phyloP scores from a whole-genome alignment of 2,329 filamentous ascomycete species.

The Colletotrichum cereale region DNA sequence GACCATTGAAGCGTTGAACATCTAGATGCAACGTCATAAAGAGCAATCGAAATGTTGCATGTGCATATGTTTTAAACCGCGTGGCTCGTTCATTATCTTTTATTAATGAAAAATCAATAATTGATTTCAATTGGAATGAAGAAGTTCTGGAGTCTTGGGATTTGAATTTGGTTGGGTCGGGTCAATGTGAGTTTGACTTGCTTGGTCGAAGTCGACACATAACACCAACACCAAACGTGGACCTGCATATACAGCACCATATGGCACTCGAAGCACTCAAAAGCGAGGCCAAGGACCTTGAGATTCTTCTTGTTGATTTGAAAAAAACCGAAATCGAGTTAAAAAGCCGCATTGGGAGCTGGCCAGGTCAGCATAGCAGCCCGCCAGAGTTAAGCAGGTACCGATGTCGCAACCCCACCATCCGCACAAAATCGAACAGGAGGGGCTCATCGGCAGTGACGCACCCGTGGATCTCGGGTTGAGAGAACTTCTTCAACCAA shows the following conservation, averaged over 20 bases:
- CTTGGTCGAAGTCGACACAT: constrained; percentile 1
- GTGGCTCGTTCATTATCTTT: too few relatives aligned
- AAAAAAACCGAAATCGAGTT: not conserved
- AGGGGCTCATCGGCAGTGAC: constrained; percentile 31
- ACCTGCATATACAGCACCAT: not conserved
- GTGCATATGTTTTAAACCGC: too few relatives aligned
- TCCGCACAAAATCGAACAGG: constrained; percentile 35
- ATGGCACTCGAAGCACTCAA: rapidly evolving
- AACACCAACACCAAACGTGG: not conserved
- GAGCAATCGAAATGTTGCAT: too few relatives aligned
- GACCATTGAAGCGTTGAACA: too few relatives aligned
- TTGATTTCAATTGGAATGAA: not conserved
- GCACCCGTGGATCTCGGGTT: constrained; percentile 9
- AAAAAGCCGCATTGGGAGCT: not conserved
- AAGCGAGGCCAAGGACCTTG: too few relatives aligned
- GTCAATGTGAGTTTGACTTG: not conserved
- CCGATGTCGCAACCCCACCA: constrained; percentile 38
- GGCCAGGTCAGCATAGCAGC: not conserved
- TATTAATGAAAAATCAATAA: too few relatives aligned
- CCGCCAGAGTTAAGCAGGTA: constrained; percentile 29
- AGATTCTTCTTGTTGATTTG: rapidly evolving
- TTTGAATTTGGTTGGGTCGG: not conserved
- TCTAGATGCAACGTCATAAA: too few relatives aligned
- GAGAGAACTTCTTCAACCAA: constrained; percentile 16
- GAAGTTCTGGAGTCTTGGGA: not conserved